Conservation (phyloP, 257 asterid genomes). For the Linaria vulgaris region DNA sequence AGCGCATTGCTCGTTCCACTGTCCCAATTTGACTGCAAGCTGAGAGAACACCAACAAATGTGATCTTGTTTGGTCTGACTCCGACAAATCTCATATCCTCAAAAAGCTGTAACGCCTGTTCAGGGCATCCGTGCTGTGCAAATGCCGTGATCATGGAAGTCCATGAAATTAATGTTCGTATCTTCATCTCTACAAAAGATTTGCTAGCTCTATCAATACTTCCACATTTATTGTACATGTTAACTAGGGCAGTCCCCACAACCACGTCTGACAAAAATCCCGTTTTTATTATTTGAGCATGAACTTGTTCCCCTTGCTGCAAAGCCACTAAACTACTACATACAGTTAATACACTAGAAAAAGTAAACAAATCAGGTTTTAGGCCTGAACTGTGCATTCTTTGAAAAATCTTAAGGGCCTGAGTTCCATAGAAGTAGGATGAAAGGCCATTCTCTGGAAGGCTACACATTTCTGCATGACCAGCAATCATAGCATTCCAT, state of each 20-base stretch:
- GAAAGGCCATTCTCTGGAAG: conserved; percentile 49
- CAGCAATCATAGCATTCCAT: conserved; percentile 94
- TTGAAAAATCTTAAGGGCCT: conserved; percentile 69
- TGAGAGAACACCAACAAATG: conserved; percentile 79
- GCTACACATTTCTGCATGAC: conserved; percentile 67
- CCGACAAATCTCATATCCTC: conserved; percentile 87
- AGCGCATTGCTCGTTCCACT: conserved; percentile 64
- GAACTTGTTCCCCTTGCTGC: conserved; percentile 93
- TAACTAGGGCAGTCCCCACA: conserved; percentile 81
- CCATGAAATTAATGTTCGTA: conserved; percentile 84
- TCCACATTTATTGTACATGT: conserved; percentile 92
- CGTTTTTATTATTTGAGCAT: conserved; percentile 71
- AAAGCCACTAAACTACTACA: conserved; percentile 74
- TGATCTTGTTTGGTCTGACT: conserved; percentile 75
- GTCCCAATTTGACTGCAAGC: conserved; percentile 92
- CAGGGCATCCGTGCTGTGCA: conserved; percentile 67
- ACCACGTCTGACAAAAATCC: conserved; percentile 76
- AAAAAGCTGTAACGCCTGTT: conserved; percentile 68
- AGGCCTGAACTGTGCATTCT: conserved; percentile 58
- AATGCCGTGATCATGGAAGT: conserved; percentile 78
- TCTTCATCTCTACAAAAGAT: conserved; percentile 79
- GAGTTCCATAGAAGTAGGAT: conserved; percentile 53
- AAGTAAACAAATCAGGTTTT: conserved; percentile 76
- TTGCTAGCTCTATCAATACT: conserved; percentile 67
- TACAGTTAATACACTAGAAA: conserved; percentile 64